Evolutionary conservation across 2,329 filamentous ascomycete genomes (phyloP).

Genomic region (Fusarium graminum): DNA sequence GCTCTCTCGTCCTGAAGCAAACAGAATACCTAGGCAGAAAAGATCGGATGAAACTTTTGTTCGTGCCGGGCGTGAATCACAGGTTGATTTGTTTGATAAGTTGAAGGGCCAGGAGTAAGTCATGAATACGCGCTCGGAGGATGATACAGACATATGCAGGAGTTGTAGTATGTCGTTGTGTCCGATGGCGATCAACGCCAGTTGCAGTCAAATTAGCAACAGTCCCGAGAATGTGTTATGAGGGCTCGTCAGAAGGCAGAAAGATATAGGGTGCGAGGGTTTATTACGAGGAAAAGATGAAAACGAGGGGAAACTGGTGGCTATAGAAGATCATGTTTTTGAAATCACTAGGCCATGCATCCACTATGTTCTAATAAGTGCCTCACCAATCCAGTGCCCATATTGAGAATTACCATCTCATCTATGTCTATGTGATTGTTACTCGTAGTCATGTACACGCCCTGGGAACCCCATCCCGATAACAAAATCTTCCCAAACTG

Average conservation of each 20-base stretch:
- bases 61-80: background rate
- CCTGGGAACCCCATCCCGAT: conserved; percentile 34
- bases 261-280: background rate
- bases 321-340: background rate
- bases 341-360: background rate
- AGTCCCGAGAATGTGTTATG: no score
- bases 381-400: background rate
- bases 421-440: conserved; percentile 45
- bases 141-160: background rate
- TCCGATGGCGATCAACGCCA: background rate
- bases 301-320: background rate
- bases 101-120: background rate
- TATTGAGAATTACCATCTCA: conserved; percentile 13
- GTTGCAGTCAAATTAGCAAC: background rate
- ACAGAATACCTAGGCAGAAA: background rate
- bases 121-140: background rate
- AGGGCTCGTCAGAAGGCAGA: no score
- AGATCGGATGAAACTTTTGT: conserved; percentile 6
- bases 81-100: background rate
- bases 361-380: background rate
- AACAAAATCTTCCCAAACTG: conserved; percentile 22
- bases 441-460: conserved; percentile 43
- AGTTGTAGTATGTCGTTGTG: background rate
- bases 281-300: background rate
- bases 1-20: background rate